phyloP scores from a whole-genome alignment of 805 yeast species.

The Myxozyma nipponensis region DNA sequence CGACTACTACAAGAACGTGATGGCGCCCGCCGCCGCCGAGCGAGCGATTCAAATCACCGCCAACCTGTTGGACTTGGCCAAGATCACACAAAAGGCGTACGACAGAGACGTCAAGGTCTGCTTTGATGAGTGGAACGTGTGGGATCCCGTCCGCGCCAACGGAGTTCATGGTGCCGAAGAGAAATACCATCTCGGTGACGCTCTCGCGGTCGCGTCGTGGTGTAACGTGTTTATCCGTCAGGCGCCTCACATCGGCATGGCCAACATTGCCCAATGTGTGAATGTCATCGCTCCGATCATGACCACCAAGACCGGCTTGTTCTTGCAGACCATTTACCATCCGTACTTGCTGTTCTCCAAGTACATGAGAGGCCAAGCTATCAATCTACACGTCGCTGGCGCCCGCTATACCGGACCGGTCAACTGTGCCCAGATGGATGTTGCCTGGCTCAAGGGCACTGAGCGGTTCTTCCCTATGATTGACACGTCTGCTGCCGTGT shows the following conservation, averaged over 20 bases:
- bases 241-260: constrained; percentile 36
- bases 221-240: constrained; percentile 39
- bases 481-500: no score
- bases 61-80: constrained; percentile 35
- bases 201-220: constrained; percentile 40
- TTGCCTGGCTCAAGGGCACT: constrained; percentile 31
- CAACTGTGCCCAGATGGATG: constrained; percentile 20
- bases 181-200: constrained; percentile 36
- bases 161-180: constrained; percentile 38
- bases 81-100: constrained; percentile 27
- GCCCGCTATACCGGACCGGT: constrained; percentile 34
- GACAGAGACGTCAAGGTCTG: constrained; percentile 33
- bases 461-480: constrained; percentile 31
- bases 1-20: constrained; percentile 35
- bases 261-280: constrained; percentile 39
- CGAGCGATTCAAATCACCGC: constrained; percentile 36
- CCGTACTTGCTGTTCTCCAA: constrained; percentile 36
- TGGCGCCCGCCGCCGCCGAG: constrained; percentile 38
- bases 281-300: constrained; percentile 41
- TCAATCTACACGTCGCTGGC: constrained; percentile 35
- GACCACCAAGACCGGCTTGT: constrained; percentile 33
- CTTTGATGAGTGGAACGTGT: constrained; percentile 42
- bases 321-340: constrained; percentile 37
- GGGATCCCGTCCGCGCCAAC: constrained; percentile 38
- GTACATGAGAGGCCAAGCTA: constrained; percentile 37